Base-by-base conservation (phyloP, 345 rosid species). In the Excoecaria cochinchinensis region DNA sequence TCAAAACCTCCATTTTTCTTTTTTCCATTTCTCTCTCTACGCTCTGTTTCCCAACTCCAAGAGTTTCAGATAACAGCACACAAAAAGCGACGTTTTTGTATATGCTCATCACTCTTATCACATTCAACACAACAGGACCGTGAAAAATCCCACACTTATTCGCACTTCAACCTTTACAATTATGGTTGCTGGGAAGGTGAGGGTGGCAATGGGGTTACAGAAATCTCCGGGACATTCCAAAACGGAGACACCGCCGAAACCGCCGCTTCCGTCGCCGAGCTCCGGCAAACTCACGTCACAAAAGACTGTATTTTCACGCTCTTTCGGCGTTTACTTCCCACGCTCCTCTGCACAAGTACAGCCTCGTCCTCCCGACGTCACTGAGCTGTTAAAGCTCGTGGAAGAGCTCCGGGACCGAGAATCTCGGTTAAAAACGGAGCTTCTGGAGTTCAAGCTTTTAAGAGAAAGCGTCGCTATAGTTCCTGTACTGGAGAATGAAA, bases 301-400 rank as follows among this genome's bases (percentile, higher is more conserved):
- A 25, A 89, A 86, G 73, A 64, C 90, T 0, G 81, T 82, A 0
- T 92, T 91, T 73, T 81, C 95, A 0, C 95, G 97, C 36, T 88
- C 97, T 14, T 85, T 92, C 59, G 96, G 97, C 3, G 92, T 82
- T 56, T 93, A 93, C 83, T 93, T 95, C 89, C 99, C 99, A 7
- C 97, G 98, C 64, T 80, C 99, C 67, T 93, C 98, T 6, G 92
- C 98, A 13, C 98, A 95, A 76, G 98, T 95, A 64, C 99, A 92
- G 90, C 97, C 97, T 52, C 90, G 90, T 31, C 91, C 90, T 0
- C 97, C 93, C 8, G 97, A 87, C 79, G 86, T 89, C 3, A 19
- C 87, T 0, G 99, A 95, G 61, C 95, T 95, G 3, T 85, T 90
- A 59, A 90, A 89, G 13, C 83, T 89, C 21, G 90, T 95, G 4